Conservation (phyloP, 139 green algal species). For the Chlorella ohadii region DNA sequence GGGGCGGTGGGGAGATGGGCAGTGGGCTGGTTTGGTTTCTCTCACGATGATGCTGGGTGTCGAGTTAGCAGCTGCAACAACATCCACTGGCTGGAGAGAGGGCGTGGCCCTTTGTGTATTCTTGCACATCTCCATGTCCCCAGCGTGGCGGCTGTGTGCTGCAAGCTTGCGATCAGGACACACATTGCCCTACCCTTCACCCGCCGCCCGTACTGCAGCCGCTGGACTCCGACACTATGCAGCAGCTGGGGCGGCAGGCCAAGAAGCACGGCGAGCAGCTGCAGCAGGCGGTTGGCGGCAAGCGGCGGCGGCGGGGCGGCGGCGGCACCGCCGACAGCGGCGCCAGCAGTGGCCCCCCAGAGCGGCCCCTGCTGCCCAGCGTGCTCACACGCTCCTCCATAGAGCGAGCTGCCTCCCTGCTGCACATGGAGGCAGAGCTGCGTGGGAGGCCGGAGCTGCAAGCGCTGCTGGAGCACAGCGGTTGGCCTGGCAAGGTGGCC, state of each 20-base stretch:
- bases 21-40: neutral
- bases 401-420: conserved; percentile 4
- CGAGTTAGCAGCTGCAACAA: neutral
- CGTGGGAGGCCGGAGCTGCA: conserved; percentile 11
- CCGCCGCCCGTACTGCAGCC: neutral
- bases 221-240: neutral
- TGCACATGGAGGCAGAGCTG: conserved; percentile 13
- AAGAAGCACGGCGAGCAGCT: neutral
- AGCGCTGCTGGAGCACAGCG: neutral
- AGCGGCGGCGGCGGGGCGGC: neutral
- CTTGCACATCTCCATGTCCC: neutral
- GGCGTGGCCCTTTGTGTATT: neutral
- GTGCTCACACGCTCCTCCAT: neutral
- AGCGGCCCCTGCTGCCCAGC: conserved; percentile 13
- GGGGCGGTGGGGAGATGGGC: neutral
- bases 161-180: no score
- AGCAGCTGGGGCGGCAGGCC: conserved; percentile 1
- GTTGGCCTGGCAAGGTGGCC: neutral
- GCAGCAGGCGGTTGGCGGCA: neutral
- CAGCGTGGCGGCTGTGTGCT: no score
- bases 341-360: neutral
- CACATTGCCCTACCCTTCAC: no score
- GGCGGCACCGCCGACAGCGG: neutral
- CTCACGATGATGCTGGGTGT: neutral
- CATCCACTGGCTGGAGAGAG: no score